Evolutionary conservation across 805 yeast genomes (phyloP).

Genomic region (Dipodascus albidus): DNA sequence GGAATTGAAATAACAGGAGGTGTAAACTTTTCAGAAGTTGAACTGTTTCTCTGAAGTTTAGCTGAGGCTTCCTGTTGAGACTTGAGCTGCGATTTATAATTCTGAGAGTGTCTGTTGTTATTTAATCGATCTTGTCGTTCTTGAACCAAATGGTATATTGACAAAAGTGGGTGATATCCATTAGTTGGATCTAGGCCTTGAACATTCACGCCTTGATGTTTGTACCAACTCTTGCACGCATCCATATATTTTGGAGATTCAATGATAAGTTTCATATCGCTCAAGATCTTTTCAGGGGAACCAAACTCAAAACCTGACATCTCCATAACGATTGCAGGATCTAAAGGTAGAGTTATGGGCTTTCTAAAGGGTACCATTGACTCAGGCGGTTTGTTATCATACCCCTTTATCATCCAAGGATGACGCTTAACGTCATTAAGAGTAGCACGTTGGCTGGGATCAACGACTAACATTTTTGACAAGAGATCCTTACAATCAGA

Average conservation of each 20-base stretch:
- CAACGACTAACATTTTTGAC: conserved; percentile 84
- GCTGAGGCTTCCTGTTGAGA: background rate
- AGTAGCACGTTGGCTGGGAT: conserved; percentile 70
- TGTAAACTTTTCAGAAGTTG: background rate
- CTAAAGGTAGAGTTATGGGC: conserved; percentile 64
- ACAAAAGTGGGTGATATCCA: conserved; percentile 79
- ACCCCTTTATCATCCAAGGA: conserved; percentile 93
- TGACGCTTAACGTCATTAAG: conserved; percentile 71
- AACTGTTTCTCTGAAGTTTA: background rate
- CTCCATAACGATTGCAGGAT: conserved; percentile 53
- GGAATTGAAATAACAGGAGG: background rate
- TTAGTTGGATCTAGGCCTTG: conserved; percentile 43
- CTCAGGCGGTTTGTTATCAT: conserved; percentile 50
- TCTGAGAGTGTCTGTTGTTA: conserved; percentile 33
- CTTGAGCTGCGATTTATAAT: background rate
- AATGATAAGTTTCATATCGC: conserved; percentile 46
- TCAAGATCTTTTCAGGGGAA: conserved; percentile 42
- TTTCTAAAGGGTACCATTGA: conserved; percentile 65
- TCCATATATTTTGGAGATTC: conserved; percentile 53
- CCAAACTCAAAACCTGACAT: conserved; percentile 77
- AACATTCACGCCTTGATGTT: conserved; percentile 26
- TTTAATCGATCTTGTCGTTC: conserved; percentile 69
- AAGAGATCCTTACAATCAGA: conserved; percentile 70
- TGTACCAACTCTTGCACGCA: conserved; percentile 54
- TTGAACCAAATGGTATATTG: conserved; percentile 74